Evolutionary conservation across 2,329 filamentous ascomycete species (phyloP), one percentile per base, ranked within the genome.

Genomic region (Mariannaea sp.): DNA sequence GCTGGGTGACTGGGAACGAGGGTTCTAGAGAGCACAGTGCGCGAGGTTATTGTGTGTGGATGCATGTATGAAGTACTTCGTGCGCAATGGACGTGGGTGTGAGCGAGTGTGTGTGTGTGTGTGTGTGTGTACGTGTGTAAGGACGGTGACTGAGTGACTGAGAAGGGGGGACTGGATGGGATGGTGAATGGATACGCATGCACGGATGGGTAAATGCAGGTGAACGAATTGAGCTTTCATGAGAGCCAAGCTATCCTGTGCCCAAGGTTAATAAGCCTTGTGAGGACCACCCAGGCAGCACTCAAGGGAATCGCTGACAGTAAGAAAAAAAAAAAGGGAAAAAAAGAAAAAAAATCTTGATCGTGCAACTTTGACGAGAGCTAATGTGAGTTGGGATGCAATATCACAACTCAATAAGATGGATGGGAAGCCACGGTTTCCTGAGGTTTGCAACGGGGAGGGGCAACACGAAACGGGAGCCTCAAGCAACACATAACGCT

Each of bases 1-100:
- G 49, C 41, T 40, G 49, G 49, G 49, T 29, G 27, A 40, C 22
- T 35, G 19, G 40, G 42, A 46, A 36, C 33, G 42, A 24, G 43
- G 41, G 26, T 41, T 52, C 41, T 24, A 29, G 7, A 12, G 10
- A 17, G 36, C 41, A 53, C 49, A 53, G 49, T 53, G 49, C 49
- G 49, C 41, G 27, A 26, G 33, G 16, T 33, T 14, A 19, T 22
- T 35, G 16, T 27, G 16, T 14, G 32, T 19, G 8, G 22, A 8
- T 24, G 22, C 22, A 24, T 24, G 22, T 24, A 24, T 8, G n/a
- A n/a, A 24, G 22, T 24, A 24, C n/a, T n/a, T n/a, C 22, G 22
- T 24, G 22, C 22, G 22, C 8, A n/a, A 22, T 46, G 32, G 17
- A 22, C 13, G 20, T 10, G 29, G 26, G 42, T 16, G 43, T 46